Base-by-base conservation (phyloP, 331 rosid species). In the Malus hybrid region DNA sequence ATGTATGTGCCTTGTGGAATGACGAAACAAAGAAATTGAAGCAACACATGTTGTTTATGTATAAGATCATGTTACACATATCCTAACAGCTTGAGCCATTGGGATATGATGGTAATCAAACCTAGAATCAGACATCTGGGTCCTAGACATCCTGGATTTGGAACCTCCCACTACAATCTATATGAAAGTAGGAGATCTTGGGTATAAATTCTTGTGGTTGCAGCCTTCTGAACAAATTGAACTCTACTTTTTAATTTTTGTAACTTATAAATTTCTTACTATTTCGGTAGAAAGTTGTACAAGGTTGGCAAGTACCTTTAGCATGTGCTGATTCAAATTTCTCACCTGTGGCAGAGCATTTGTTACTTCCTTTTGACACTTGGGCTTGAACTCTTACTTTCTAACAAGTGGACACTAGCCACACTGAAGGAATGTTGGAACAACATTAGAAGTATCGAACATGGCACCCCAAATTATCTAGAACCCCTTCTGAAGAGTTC, bases 321-420 rank as follows among this genome's bases (percentile, higher is more conserved):
- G 30, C 74, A 70, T 28, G 10, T 50, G 26, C 91, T 78, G 63
- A 68, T 79, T 74, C 64, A 20, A 52, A 19, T 74, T 78, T 77
- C 39, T 70, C 20, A 36, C 79, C 34, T 81, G 28, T 76, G 78
- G 79, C 96, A 90, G 97, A 81, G 93, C 82, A 44, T 90, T 70
- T 22, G 82, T 82, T 94, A 81, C 89, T 92, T 92, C 84, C 81
- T 90, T 65, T 81, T 92, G 86, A 88, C 96, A 12, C 90, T 94
- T 22, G 89, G 81, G 46, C 91, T 94, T 78, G 96, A 94, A 84
- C 58, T 81, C 80, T 77, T 84, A 63, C 96, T 97, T 75, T 88
- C 84, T 13, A 84, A 84, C 80, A 90, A 90, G 66, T 71, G 83
- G 81, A 87, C 86, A 67, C 80, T 72, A 26, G 67, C 77, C 74